Base-by-base conservation (phyloP, 352 stramenopile species). In the Phytophthora citrophthora region DNA sequence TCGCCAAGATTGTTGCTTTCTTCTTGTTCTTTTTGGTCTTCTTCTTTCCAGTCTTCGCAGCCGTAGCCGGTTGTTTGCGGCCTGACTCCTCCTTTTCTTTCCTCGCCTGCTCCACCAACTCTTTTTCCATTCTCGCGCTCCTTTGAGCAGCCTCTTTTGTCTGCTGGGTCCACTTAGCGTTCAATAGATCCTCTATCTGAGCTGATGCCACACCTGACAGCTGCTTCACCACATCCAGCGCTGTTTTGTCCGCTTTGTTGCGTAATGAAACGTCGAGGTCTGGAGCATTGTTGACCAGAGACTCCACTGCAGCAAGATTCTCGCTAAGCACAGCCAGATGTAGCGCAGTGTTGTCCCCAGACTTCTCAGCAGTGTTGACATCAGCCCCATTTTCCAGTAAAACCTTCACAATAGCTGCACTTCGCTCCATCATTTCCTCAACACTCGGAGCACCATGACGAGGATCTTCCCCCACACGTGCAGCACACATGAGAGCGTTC, bases 401-500 rank as follows among this genome's bases (percentile, higher is more conserved):
- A 50, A 79, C 16, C 31, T 70, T 47, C 9, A 92, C 62, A 50
- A 95, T 88, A 1, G 39, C 53, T 11, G 69, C 72, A 53, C 81
- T 91, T 44, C 77, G 69, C 10, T 63, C 69, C 45, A 64, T 77
- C 64, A 77, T 72, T 16, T 81, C 71, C 3, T 77, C 64, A 9
- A 60, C 54, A 38, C 36, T 64, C 12, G 50, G 51, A 5, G 53
- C 66, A 20, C 64, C 62, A 51, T 57, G 45, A 11, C 59, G 60
- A 26, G 72, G 51, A 18, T 83, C 74, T 32, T 80, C 59, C 4
- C 60, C 74, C n/a, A 89, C 56, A 0, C 84, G 79, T 9, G 84
- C 75, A 43, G 86, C 84, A 20, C 84, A 93, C 83, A 93, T 92
- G 24, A 95, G 77, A 39, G 88, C 72, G n/a, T 79, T 94, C 64